phyloP scores from a whole-genome alignment of 1,284 basidiomycete genomes.

The Acaromyces ingoldii region DNA sequence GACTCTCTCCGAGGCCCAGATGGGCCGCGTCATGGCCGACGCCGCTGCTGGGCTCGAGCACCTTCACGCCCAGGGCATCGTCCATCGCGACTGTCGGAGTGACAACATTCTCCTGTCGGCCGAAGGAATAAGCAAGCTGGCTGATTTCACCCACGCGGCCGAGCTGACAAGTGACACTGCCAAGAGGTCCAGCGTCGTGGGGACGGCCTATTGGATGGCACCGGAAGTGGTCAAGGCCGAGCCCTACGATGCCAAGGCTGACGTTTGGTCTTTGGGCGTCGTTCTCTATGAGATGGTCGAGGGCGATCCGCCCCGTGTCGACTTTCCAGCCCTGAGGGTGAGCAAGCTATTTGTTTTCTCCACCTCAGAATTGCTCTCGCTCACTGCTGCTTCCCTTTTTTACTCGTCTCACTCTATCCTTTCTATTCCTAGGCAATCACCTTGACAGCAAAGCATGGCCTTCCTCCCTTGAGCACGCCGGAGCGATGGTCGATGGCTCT shows the following conservation, averaged over 20 bases:
- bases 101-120: constrained; percentile 37
- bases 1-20: constrained; percentile 21
- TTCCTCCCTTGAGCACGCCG: constrained; percentile 24
- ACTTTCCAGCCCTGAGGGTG: constrained; percentile 31
- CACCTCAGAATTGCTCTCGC: too few relatives aligned
- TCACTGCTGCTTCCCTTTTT: too few relatives aligned
- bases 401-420: too few relatives aligned
- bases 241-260: constrained; percentile 29
- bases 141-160: constrained; percentile 37
- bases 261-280: constrained; percentile 39
- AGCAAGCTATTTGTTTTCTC: not conserved
- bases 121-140: constrained; percentile 31
- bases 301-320: constrained; percentile 38
- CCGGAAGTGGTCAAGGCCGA: constrained; percentile 41
- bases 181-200: constrained; percentile 23
- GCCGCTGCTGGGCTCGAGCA: constrained; percentile 26
- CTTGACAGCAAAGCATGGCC: constrained; percentile 32
- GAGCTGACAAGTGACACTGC: constrained; percentile 13
- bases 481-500: constrained; percentile 23
- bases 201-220: constrained; percentile 46
- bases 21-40: constrained; percentile 34
- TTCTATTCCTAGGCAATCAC: constrained; percentile 22
- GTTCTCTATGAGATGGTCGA: constrained; percentile 42
- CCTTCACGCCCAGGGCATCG: constrained; percentile 22
- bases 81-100: constrained; percentile 36